phyloP scores from a whole-genome alignment of 805 yeast genomes.

The Candida namnaoensis region DNA sequence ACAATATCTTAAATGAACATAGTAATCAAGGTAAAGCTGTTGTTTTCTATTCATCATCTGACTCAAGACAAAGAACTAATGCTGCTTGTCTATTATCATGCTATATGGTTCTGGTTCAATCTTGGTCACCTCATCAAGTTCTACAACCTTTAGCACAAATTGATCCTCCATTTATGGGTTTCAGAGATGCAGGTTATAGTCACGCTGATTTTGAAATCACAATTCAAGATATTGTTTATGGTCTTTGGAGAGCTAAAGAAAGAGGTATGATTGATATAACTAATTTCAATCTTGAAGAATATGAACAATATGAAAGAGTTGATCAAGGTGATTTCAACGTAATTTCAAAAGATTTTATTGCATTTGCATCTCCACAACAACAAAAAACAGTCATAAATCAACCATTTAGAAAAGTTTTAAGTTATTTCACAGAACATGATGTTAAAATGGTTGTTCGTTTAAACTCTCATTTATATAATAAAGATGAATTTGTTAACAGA shows the following conservation, averaged over 20 bases:
- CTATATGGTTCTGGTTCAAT: slow-evolving; percentile 89
- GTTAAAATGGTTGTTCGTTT: slow-evolving; percentile 88
- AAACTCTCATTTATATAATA: slow-evolving; percentile 86
- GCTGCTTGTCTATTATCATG: slow-evolving; percentile 93
- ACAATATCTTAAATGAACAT: slow-evolving; percentile 82
- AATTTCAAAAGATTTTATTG: slow-evolving; percentile 87
- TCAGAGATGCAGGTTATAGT: slow-evolving; percentile 96
- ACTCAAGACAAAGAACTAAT: slow-evolving; percentile 77
- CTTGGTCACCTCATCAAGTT: slow-evolving; percentile 98
- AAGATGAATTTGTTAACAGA: slow-evolving; percentile 69
- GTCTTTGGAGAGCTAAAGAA: slow-evolving; percentile 96
- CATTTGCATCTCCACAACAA: slow-evolving; percentile 95
- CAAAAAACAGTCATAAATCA: slow-evolving; percentile 46
- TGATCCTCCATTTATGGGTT: slow-evolving; percentile 89
- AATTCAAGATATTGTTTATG: slow-evolving; percentile 92
- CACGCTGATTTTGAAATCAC: slow-evolving; percentile 90
- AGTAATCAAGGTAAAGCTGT: slow-evolving; percentile 81
- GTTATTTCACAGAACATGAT: slow-evolving; percentile 60
- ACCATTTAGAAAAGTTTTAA: slow-evolving; percentile 74
- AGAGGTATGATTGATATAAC: slow-evolving; percentile 82
- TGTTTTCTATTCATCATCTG: slow-evolving; percentile 79
- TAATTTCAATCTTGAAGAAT: slow-evolving; percentile 82
- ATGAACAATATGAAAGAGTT: slow-evolving; percentile 89
- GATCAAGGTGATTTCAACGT: slow-evolving; percentile 96
- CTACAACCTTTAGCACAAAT: slow-evolving; percentile 88